A percentile compares a stretch with the other conserved stretches of the same genome.
These are phyloP conservation scores for Chionographis japonica DNA, from an alignment of 106 monocot genomes.

Conservation along the genomic window DNA sequence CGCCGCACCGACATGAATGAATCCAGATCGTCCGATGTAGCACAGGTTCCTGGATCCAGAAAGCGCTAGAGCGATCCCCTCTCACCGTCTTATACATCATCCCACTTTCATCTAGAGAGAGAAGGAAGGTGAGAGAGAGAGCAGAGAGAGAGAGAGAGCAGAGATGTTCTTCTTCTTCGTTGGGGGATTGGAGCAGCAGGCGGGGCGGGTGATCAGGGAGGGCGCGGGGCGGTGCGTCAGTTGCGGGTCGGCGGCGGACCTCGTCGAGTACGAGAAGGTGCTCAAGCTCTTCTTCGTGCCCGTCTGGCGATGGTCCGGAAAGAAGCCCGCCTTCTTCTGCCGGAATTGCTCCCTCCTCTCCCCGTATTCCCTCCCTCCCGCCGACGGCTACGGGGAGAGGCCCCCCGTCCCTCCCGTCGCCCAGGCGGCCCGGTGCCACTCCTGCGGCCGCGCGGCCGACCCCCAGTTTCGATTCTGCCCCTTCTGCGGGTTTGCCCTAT, in stretches of 20 bases:
- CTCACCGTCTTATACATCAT: too few relatives aligned
- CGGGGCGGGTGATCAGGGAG: conserved; percentile 35
- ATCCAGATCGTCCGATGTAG: too few relatives aligned
- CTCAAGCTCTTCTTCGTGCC: conserved; percentile 81
- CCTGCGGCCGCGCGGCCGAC: conserved; percentile 39
- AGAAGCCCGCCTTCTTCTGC: conserved; percentile 37
- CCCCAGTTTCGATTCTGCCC: conserved; percentile 68
- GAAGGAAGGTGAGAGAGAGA: not conserved
- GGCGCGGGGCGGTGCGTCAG: conserved; percentile 51
- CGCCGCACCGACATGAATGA: too few relatives aligned
- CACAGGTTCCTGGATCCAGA: too few relatives aligned
- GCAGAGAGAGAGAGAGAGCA: not conserved
- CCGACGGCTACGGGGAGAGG: conserved; percentile 5
- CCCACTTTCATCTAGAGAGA: not conserved
- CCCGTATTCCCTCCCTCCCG: conserved; percentile 29
- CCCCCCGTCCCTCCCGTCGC: not conserved
- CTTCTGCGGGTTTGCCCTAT: conserved; percentile 61
- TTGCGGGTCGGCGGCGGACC: conserved; percentile 49
- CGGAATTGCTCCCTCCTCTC: conserved; percentile 42
- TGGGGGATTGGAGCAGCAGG: conserved; percentile 62
- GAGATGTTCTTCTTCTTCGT: conserved; percentile 75
- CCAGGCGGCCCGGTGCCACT: conserved; percentile 20
- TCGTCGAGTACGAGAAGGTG: conserved; percentile 72
- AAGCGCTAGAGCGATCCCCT: too few relatives aligned
- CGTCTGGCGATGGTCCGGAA: conserved; percentile 51